Conservation (phyloP, 257 asterid species). For the Ajuga chamaepitys region DNA sequence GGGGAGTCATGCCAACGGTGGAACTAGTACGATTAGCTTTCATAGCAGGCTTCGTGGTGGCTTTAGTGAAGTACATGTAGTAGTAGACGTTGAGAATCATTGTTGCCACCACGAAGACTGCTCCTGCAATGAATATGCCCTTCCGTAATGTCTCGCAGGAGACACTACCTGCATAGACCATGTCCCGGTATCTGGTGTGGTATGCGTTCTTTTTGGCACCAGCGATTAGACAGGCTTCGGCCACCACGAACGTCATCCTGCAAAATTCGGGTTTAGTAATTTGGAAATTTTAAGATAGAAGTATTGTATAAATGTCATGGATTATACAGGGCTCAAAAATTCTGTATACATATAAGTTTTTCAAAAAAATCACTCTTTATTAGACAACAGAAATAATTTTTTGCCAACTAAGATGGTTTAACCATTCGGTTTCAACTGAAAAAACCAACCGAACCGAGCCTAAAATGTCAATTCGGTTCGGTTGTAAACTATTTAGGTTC, state of each 20-base stretch:
- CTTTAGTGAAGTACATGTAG: slow-evolving; percentile 73
- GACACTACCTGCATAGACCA: slow-evolving; percentile 50
- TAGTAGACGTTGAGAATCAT: slow-evolving; percentile 72
- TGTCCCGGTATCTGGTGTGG: slow-evolving; percentile 68
- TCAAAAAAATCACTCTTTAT: too few relatives aligned
- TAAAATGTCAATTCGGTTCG: too few relatives aligned
- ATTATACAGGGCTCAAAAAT: too few relatives aligned
- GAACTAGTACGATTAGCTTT: slow-evolving; percentile 43
- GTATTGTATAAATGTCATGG: too few relatives aligned
- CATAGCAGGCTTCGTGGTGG: slow-evolving; percentile 51
- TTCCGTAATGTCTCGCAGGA: slow-evolving; percentile 75
- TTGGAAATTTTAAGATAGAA: too few relatives aligned
- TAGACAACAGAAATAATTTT: too few relatives aligned
- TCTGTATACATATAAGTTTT: too few relatives aligned
- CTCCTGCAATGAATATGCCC: slow-evolving; percentile 90
- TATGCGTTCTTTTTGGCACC: slow-evolving; percentile 75
- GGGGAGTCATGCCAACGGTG: slow-evolving; percentile 51
- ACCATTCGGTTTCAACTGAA: too few relatives aligned
- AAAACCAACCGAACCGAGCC: too few relatives aligned
- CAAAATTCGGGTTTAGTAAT: not conserved
- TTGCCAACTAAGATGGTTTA: too few relatives aligned
- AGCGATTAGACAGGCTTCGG: slow-evolving; percentile 71
- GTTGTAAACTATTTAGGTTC: too few relatives aligned
- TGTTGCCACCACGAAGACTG: slow-evolving; percentile 71
- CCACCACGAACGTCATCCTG: slow-evolving; percentile 75